Evolutionary conservation across 495 filamentous ascomycete genomes (phyloP), one percentile per base, ranked within the genome.

Genomic region (Hypoxylon fuscum): DNA sequence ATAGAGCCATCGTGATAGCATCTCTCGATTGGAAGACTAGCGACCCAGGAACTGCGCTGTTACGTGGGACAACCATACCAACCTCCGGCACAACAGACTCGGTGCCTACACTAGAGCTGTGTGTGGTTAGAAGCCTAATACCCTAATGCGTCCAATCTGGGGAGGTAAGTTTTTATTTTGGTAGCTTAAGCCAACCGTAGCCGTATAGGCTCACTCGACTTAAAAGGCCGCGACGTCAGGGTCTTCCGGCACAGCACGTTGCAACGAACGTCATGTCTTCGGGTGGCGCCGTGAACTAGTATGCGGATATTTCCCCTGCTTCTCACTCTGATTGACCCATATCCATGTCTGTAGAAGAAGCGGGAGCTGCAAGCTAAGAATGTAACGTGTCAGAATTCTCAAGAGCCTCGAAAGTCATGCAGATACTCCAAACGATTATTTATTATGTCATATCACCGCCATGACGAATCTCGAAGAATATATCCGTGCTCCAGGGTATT

Each of bases 381-480:
- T 44, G 18, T 23, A 45, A 44, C 25, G 20, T 31, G 38, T 12
- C n/a, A 45, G 31, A 45, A 10, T n/a, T 25, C 9, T 50, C 14
- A 17, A 62, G 44, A 51, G 51, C 21, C 44, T 50, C 38, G 50
- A 49, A 22, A 41, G 10, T 34, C 8, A 8, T 11, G 12, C 21
- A 23, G 20, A 44, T 34, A 38, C 15, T 12, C 10, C 9, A 14
- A 25, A n/a, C 1, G 0, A 34, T 15, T 25, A 9, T 17, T 21
- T 35, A 53, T 47, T 47, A 47, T 35, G 42, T 64, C 41, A 53
- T 46, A 49, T 54, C 18, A 53, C 34, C 12, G 10, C 46, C 27
- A 25, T 46, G 22, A 18, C 52, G 22, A 46, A 60, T 15, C 32
- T 40, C 22, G 23, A 34, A 41, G 40, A 31, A 34, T 12, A 44